phyloP scores from a whole-genome alignment of 148 eudicot species.

The Linanthus parryae region DNA sequence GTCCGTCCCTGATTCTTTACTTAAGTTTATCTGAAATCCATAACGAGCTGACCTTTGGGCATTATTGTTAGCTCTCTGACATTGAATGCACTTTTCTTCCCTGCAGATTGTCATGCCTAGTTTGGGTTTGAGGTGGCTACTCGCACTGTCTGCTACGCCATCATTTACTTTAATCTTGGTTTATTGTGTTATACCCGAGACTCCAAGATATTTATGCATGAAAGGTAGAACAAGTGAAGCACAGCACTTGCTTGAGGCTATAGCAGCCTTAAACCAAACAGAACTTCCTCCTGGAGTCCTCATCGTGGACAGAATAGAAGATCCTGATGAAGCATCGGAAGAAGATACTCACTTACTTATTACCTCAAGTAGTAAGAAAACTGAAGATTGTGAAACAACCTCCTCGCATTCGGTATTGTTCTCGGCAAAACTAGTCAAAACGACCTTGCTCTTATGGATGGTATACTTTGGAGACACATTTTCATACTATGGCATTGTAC shows the following conservation, averaged over 20 bases:
- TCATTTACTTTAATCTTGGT: constrained; percentile 8
- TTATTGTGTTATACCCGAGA: constrained; percentile 23
- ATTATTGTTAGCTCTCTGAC: too few species aligned
- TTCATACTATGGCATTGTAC: constrained; percentile 35
- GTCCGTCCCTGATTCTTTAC: too few species aligned
- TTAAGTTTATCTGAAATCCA: too few species aligned
- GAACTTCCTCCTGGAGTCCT: constrained; percentile 34
- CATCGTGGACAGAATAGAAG: constrained; percentile 12
- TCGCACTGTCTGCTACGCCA: constrained; percentile 33
- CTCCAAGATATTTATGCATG: constrained; percentile 38
- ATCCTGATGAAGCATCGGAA: constrained; percentile 22
- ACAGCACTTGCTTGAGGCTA: constrained; percentile 20
- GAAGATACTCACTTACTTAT: constrained; percentile 14
- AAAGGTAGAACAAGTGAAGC: constrained; percentile 29
- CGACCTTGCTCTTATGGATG: constrained; percentile 30
- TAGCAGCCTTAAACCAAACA: constrained; percentile 26
- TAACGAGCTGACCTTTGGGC: too few species aligned
- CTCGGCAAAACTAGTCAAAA: constrained; percentile 22
- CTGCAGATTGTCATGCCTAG: constrained; percentile 33
- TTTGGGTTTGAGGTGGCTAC: constrained; percentile 42
- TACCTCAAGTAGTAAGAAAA: constrained; percentile 6
- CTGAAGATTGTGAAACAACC: not conserved
- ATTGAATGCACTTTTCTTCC: not conserved
- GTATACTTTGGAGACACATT: constrained; percentile 25
- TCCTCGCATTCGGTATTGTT: constrained; percentile 15